Percentiles rank a stretch among this genome's conserved stretches.
phyloP scores from a whole-genome alignment of 805 yeast species.

The Kodamaea leandrae region DNA sequence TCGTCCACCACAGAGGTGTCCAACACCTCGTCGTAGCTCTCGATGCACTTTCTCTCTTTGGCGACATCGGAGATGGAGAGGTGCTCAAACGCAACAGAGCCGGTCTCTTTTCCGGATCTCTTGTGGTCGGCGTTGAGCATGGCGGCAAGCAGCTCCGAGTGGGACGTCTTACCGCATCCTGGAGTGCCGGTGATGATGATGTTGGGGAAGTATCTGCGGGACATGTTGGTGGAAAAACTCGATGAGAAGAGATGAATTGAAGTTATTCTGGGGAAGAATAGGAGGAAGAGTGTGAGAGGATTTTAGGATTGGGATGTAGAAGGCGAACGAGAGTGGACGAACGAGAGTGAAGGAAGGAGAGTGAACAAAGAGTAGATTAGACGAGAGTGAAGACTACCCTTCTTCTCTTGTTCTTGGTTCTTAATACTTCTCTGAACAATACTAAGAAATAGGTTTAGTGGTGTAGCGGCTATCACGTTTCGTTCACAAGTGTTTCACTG shows the following conservation, averaged over 20 bases:
- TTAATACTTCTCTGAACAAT: background rate
- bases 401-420: too few species aligned
- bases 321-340: too few species aligned
- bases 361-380: too few species aligned
- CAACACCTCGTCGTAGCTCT: conserved; percentile 81
- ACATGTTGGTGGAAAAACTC: conserved; percentile 18
- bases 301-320: too few species aligned
- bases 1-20: conserved; percentile 91
- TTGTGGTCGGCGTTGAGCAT: conserved; percentile 41
- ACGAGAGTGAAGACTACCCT: too few species aligned
- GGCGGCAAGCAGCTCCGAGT: conserved; percentile 56
- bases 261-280: too few species aligned
- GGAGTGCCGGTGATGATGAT: conserved; percentile 95
- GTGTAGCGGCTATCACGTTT: conserved; percentile 45
- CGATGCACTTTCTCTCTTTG: conserved; percentile 68
- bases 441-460: conserved; percentile 28
- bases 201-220: conserved; percentile 54
- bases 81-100: conserved; percentile 38
- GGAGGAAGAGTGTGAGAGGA: too few species aligned
- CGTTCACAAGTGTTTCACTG: conserved; percentile 28
- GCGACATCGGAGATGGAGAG: conserved; percentile 81
- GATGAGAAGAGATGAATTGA: conserved; percentile 4
- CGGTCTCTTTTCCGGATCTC: background rate
- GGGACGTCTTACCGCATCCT: conserved; percentile 84
- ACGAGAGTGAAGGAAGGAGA: too few species aligned